phyloP scores from a whole-genome alignment of 306 rosid species.

The Parietaria judaica region DNA sequence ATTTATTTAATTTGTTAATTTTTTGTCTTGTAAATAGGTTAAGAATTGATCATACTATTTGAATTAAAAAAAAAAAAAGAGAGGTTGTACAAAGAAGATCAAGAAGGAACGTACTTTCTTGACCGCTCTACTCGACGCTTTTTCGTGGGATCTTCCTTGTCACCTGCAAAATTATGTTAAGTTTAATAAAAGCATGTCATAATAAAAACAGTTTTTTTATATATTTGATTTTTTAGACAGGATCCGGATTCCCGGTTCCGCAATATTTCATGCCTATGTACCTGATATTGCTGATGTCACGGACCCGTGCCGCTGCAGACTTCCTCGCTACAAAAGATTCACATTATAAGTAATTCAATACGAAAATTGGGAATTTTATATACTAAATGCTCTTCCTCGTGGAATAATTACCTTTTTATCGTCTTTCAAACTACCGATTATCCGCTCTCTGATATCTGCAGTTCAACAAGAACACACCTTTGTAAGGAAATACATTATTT shows the following conservation, averaged over 20 bases:
- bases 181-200: conserved; percentile 4
- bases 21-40: not conserved
- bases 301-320: conserved; percentile 71
- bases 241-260: too few relatives aligned
- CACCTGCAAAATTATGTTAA: conserved; percentile 46
- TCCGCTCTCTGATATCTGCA: conserved; percentile 80
- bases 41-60: not conserved
- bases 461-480: conserved; percentile 24
- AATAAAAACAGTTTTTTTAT: too few relatives aligned
- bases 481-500: too few relatives aligned
- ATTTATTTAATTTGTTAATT: too few relatives aligned
- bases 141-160: conserved; percentile 73
- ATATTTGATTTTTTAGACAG: too few relatives aligned
- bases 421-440: conserved; percentile 73
- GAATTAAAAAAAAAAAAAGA: not conserved
- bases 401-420: conserved; percentile 54
- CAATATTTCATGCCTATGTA: conserved; percentile 13
- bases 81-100: not conserved
- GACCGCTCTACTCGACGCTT: conserved; percentile 96
- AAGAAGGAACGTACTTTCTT: conserved; percentile 49
- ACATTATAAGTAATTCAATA: not conserved
- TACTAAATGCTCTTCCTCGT: conserved; percentile 5
- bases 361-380: conserved; percentile 4
- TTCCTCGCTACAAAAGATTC: conserved; percentile 46
- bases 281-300: conserved; percentile 73